These are phyloP conservation scores for Boletellus ananas DNA, from an alignment of 768 basidiomycete species.

Conservation along the genomic window DNA sequence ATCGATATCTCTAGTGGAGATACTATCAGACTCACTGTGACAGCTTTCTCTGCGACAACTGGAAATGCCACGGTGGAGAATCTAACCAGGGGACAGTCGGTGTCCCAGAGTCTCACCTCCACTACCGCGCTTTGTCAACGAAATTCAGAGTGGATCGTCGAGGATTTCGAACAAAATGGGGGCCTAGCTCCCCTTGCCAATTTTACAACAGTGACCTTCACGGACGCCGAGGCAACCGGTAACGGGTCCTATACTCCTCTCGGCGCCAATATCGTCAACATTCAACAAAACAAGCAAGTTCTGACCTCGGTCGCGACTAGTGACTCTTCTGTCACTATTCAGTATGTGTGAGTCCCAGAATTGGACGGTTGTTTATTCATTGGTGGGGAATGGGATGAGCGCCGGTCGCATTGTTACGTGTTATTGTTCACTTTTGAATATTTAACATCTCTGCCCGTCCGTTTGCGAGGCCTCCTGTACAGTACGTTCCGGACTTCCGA, in stretches of 20 bases:
- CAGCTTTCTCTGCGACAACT: background rate
- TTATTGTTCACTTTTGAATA: too few species aligned
- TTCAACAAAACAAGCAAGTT: background rate
- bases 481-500: too few species aligned
- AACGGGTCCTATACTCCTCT: background rate
- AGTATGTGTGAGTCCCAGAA: background rate
- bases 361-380: too few species aligned
- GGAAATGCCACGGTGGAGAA: background rate
- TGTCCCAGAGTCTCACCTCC: background rate
- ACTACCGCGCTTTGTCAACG: background rate
- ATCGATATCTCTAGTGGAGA: background rate
- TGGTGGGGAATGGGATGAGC: too few species aligned
- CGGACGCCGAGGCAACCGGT: background rate
- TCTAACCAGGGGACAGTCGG: background rate
- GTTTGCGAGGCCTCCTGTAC: too few species aligned
- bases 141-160: slow-evolving; percentile 3
- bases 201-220: slow-evolving; percentile 2
- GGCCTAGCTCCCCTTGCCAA: background rate
- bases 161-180: background rate
- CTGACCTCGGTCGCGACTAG: background rate
- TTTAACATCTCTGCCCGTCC: too few species aligned
- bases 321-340: background rate
- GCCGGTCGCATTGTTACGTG: too few species aligned
- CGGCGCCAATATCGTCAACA: background rate
- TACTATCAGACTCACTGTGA: background rate